Conservation (phyloP, 495 filamentous ascomycete species). For the Astrothelium subdiscretum region DNA sequence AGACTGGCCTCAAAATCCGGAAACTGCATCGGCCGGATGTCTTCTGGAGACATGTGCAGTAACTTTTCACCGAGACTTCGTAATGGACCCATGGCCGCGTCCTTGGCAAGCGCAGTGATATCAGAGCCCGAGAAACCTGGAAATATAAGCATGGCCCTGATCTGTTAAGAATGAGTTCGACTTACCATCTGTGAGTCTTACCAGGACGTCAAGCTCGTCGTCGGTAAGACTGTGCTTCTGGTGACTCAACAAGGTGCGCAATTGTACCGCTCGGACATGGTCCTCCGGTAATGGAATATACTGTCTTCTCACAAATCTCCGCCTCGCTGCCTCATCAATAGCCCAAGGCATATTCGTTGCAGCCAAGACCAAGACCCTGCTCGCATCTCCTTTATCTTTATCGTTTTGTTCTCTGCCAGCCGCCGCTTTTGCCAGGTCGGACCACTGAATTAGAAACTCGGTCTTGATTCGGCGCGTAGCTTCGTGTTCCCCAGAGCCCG, state of each 20-base stretch:
- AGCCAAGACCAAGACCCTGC: conserved; percentile 81
- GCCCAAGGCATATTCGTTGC: conserved; percentile 97
- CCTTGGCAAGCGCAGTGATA: conserved; percentile 93
- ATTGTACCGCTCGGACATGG: conserved; percentile 62
- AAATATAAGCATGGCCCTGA: not conserved
- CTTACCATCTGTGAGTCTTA: conserved; percentile 78
- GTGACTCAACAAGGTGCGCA: conserved; percentile 65
- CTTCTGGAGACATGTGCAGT: conserved; percentile 80
- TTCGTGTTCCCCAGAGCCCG: conserved; percentile 79
- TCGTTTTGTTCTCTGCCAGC: conserved; percentile 72
- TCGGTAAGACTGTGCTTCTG: conserved; percentile 75
- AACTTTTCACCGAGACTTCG: conserved; percentile 84
- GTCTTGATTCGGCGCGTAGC: conserved; percentile 92
- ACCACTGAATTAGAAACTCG: conserved; percentile 97
- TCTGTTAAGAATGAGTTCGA: not conserved
- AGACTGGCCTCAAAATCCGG: conserved; percentile 80
- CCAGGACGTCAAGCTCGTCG: conserved; percentile 61
- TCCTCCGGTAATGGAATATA: conserved; percentile 92
- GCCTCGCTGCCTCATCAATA: conserved; percentile 88
- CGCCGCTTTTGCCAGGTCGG: conserved; percentile 80
- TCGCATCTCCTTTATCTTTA: conserved; percentile 65
- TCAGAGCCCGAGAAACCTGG: conserved; percentile 93
- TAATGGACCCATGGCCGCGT: conserved; percentile 95
- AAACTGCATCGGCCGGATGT: conserved; percentile 78
- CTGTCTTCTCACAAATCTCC: conserved; percentile 85